A percentile compares a stretch with the other conserved stretches of the same genome.
Evolutionary conservation across 1,139 yeast genomes (phyloP).

Genomic region (Pichia terricola): DNA sequence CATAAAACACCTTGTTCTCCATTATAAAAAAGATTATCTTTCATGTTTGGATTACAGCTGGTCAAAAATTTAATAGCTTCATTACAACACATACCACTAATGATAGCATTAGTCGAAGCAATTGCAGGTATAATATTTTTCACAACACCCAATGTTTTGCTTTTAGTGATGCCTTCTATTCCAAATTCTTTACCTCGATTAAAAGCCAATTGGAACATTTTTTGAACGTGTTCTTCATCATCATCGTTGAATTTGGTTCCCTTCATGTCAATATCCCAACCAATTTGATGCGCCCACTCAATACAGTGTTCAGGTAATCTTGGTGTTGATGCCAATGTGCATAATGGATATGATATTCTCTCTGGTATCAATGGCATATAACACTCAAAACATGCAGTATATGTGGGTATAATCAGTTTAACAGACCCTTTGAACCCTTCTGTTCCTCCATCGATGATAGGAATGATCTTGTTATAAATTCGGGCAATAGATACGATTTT

Average conservation of each 20-base stretch:
- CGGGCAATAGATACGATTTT: constrained; percentile 41
- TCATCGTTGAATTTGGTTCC: constrained; percentile 56
- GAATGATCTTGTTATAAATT: constrained; percentile 40
- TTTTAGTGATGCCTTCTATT: constrained; percentile 65
- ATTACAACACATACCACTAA: constrained; percentile 86
- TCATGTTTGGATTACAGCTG: constrained; percentile 54
- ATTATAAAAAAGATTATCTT: constrained; percentile 75
- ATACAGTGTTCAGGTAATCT: constrained; percentile 90
- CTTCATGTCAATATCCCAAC: constrained; percentile 54
- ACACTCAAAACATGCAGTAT: constrained; percentile 90
- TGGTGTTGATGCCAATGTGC: constrained; percentile 93
- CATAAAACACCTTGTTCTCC: constrained; percentile 23
- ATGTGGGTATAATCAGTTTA: constrained; percentile 75
- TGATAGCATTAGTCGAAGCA: constrained; percentile 87
- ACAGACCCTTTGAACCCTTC: constrained; percentile 94
- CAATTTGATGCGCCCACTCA: constrained; percentile 78
- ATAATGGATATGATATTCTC: constrained; percentile 72
- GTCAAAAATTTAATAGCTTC: constrained; percentile 78
- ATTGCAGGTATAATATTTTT: constrained; percentile 91
- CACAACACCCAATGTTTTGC: constrained; percentile 75
- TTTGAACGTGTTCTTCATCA: constrained; percentile 53
- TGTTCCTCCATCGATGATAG: constrained; percentile 91
- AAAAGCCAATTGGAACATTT: constrained; percentile 50
- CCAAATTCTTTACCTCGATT: constrained; percentile 54
- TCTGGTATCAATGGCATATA: constrained; percentile 69